A percentile compares a stretch with the other conserved stretches of the same genome.
phyloP scores from a whole-genome alignment of 306 rosid species.

The Vigna nakashimae region DNA sequence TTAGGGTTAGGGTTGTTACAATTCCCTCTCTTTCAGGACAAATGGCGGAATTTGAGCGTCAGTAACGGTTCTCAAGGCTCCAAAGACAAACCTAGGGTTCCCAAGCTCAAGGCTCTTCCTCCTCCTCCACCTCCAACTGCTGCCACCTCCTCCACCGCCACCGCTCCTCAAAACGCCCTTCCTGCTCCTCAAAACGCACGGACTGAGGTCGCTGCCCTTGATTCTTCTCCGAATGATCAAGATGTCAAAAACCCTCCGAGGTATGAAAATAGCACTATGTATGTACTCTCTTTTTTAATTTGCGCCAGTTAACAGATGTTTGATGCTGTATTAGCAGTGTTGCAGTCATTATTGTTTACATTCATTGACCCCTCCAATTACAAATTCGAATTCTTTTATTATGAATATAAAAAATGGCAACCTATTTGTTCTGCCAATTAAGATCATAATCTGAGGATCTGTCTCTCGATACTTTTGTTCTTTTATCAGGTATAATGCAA shows the following conservation, averaged over 20 bases:
- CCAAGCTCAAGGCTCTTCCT: constrained; percentile 49
- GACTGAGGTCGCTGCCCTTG: constrained; percentile 47
- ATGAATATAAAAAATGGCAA: background rate
- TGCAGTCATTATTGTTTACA: background rate
- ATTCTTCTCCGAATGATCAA: constrained; percentile 47
- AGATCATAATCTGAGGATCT: constrained; percentile 26
- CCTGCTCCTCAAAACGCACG: constrained; percentile 4
- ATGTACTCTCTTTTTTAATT: background rate
- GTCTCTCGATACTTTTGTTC: constrained; percentile 10
- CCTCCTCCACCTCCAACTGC: constrained; percentile 19
- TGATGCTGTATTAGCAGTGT: background rate
- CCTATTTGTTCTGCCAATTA: background rate
- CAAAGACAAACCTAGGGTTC: constrained; percentile 58
- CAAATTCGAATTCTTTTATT: background rate
- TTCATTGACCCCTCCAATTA: background rate
- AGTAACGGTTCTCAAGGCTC: constrained; percentile 59
- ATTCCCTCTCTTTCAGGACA: constrained; percentile 60
- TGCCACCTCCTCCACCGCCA: background rate
- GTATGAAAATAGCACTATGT: constrained; percentile 28
- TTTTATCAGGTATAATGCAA: constrained; percentile 64
- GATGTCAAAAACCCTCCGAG: constrained; percentile 64
- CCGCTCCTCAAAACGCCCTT: constrained; percentile 35
- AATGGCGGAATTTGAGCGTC: constrained; percentile 86
- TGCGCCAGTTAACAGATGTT: background rate
- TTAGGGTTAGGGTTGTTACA: background rate